phyloP scores from a whole-genome alignment of 2,329 filamentous ascomycete genomes.

The Lojkania enalia region DNA sequence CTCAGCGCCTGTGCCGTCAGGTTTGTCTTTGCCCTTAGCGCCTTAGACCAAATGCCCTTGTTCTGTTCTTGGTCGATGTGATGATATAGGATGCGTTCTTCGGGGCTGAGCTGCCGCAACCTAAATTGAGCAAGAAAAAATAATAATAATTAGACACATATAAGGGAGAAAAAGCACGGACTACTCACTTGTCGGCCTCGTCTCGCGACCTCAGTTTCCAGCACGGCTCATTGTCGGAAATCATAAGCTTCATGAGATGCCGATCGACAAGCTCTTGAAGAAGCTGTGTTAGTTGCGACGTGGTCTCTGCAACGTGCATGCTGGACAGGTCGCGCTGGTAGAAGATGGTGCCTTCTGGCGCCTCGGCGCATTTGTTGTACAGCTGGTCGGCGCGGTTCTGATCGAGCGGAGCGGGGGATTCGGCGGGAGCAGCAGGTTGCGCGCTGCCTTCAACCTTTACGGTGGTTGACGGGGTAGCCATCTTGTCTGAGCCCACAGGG shows the following conservation, averaged over 20 bases:
- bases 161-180: too few species aligned
- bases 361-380: conserved; percentile 44
- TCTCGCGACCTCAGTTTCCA: conserved; percentile 41
- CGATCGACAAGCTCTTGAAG: conserved; percentile 39
- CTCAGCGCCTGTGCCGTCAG: conserved; percentile 83
- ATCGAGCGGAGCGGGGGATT: conserved; percentile 1
- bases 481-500: too few species aligned
- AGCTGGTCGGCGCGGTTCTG: conserved; percentile 35
- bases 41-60: conserved; percentile 89
- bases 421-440: neutral
- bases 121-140: too few species aligned
- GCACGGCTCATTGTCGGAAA: conserved; percentile 40
- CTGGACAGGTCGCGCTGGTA: conserved; percentile 45
- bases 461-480: too few species aligned
- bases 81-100: conserved; percentile 85
- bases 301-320: conserved; percentile 41
- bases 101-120: conserved; percentile 55
- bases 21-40: conserved; percentile 76
- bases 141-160: too few species aligned
- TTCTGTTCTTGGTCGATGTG: conserved; percentile 83
- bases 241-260: conserved; percentile 45
- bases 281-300: conserved; percentile 35
- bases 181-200: conserved; percentile 42
- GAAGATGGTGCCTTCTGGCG: conserved; percentile 41
- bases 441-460: too few species aligned